Conservation (phyloP, 441 rosid species). For the Geranium incanum region DNA sequence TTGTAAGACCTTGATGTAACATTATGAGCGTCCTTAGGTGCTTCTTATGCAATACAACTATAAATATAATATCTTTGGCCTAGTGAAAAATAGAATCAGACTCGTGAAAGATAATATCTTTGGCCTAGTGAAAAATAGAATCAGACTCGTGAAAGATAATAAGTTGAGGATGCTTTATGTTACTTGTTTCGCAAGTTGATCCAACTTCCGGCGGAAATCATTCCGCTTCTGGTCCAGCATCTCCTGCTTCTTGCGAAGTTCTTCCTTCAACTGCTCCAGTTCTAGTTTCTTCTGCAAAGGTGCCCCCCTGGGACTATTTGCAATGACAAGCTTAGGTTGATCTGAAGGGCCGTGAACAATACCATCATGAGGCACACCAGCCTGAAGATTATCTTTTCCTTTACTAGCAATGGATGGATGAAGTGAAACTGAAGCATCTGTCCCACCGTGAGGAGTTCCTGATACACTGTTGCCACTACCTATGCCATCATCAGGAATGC, state of each 20-base stretch:
- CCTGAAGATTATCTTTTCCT: slow-evolving; percentile 46
- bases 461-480: slow-evolving; percentile 35
- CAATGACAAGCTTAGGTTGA: slow-evolving; percentile 34
- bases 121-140: not conserved
- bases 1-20: not conserved
- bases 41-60: not conserved
- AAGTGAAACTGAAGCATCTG: slow-evolving; percentile 35
- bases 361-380: slow-evolving; percentile 37
- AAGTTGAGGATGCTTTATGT: slow-evolving; percentile 15
- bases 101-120: not conserved
- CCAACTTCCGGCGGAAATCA: slow-evolving; percentile 66
- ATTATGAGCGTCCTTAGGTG: not conserved
- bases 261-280: slow-evolving; percentile 80
- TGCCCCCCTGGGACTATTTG: slow-evolving; percentile 51
- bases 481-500: slow-evolving; percentile 52
- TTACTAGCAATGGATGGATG: slow-evolving; percentile 36
- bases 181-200: slow-evolving; percentile 74
- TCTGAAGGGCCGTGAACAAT: slow-evolving; percentile 33
- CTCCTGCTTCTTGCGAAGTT: slow-evolving; percentile 83
- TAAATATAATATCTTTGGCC: not conserved
- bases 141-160: not conserved
- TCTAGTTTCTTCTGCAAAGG: slow-evolving; percentile 70
- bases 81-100: not conserved
- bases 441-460: slow-evolving; percentile 34
- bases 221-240: slow-evolving; percentile 80